Percentiles rank a stretch among this genome's conserved stretches.
phyloP scores from a whole-genome alignment of 345 rosid species.

The Ailanthus altissimus region DNA sequence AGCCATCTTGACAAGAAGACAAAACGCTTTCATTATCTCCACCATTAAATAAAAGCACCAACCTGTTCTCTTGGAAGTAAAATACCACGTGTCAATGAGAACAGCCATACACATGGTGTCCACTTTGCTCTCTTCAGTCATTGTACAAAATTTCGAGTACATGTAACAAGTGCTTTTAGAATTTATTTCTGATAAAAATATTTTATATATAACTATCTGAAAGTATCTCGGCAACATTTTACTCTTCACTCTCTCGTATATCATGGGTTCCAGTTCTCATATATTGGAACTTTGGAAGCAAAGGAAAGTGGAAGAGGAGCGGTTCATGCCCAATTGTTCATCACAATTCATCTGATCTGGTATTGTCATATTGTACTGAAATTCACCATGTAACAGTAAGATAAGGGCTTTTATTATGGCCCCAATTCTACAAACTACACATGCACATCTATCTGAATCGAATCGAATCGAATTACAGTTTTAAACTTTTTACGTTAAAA shows the following conservation, averaged over 20 bases:
- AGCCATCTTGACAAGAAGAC: not conserved
- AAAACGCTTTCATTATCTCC: not conserved
- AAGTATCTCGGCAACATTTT: not conserved
- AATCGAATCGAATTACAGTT: too few relatives aligned
- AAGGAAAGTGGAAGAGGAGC: not conserved
- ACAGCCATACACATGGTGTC: not conserved
- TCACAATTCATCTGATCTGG: not conserved
- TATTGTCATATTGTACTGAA: too few relatives aligned
- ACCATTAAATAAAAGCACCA: not conserved
- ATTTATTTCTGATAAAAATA: not conserved
- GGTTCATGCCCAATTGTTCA: not conserved
- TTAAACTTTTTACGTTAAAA: too few relatives aligned
- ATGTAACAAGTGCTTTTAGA: not conserved
- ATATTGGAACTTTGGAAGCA: conserved; percentile 3
- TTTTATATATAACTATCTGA: too few relatives aligned
- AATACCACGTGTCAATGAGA: not conserved
- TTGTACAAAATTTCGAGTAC: not conserved
- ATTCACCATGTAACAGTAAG: not conserved
- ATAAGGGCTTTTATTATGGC: not conserved
- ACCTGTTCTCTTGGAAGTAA: not conserved
- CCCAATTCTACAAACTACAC: too few relatives aligned
- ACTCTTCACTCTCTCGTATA: not conserved
- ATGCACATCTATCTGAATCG: too few relatives aligned
- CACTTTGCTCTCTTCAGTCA: not conserved
- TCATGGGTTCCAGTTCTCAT: not conserved